phyloP scores from a whole-genome alignment of 2,329 filamentous ascomycete species.

The Pleomassaria siparia region DNA sequence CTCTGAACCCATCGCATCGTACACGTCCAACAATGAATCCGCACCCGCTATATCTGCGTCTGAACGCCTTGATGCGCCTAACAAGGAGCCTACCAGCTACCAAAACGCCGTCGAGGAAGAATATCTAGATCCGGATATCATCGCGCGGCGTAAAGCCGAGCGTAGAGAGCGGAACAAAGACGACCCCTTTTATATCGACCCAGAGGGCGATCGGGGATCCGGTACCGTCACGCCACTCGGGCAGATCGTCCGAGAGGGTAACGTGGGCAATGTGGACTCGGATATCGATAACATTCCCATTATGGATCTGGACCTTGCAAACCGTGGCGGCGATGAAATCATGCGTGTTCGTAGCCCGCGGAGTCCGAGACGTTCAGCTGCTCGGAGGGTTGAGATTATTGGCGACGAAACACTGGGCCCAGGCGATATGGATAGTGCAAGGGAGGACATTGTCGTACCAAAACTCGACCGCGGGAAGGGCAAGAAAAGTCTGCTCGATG shows the following conservation, averaged over 20 bases:
- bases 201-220: conserved; percentile 51
- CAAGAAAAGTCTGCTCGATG: conserved; percentile 73
- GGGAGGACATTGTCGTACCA: conserved; percentile 34
- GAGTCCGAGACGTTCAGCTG: conserved; percentile 33
- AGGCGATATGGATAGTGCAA: conserved; percentile 21
- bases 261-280: conserved; percentile 65
- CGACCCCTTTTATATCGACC: conserved; percentile 90
- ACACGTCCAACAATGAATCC: conserved; percentile 19
- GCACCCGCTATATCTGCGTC: conserved; percentile 40
- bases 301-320: conserved; percentile 81
- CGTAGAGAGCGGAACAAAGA: conserved; percentile 81
- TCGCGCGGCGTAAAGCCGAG: conserved; percentile 74
- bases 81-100: conserved; percentile 44
- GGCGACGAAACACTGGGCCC: conserved; percentile 51
- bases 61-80: conserved; percentile 45
- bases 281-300: conserved; percentile 96
- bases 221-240: conserved; percentile 76
- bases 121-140: conserved; percentile 71
- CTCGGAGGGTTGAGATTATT: conserved; percentile 47
- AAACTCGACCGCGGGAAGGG: conserved; percentile 23
- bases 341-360: conserved; percentile 16
- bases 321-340: conserved; percentile 17
- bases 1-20: conserved; percentile 42
- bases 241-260: conserved; percentile 65
- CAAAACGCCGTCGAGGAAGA: conserved; percentile 49